phyloP scores from a whole-genome alignment of 164 flowering plant genomes.

The Vitis riparia region DNA sequence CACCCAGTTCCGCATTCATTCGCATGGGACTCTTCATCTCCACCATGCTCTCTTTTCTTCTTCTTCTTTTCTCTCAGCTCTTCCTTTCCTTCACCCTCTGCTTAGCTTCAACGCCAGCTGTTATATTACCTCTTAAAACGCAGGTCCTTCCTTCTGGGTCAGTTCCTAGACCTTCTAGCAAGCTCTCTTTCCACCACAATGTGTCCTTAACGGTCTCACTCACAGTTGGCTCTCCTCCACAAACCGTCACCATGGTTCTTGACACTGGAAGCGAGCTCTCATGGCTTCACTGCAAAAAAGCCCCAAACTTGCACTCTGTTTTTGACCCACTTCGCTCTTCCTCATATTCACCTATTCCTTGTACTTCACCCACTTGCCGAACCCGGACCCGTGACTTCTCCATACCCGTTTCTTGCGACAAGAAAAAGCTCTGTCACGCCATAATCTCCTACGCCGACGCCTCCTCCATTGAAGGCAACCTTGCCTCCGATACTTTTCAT shows the following conservation, averaged over 20 bases:
- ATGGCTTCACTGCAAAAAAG: slow-evolving; percentile 66
- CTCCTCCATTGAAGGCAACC: slow-evolving; percentile 67
- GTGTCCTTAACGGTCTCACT: slow-evolving; percentile 63
- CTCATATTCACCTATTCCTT: slow-evolving; percentile 55
- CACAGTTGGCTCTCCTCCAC: slow-evolving; percentile 78
- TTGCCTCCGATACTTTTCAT: slow-evolving; percentile 64
- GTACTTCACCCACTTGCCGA: slow-evolving; percentile 58
- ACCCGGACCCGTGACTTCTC: slow-evolving; percentile 58
- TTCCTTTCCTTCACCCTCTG: neutral
- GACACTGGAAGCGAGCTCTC: slow-evolving; percentile 95
- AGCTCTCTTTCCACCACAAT: slow-evolving; percentile 66
- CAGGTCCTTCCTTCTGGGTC: slow-evolving; percentile 30
- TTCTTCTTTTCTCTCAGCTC: slow-evolving; percentile 9
- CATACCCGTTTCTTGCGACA: slow-evolving; percentile 67
- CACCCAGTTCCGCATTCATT: neutral
- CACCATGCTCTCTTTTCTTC: neutral
- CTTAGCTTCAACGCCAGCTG: slow-evolving; percentile 16
- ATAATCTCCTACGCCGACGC: slow-evolving; percentile 69
- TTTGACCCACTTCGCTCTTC: slow-evolving; percentile 56
- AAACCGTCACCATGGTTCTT: slow-evolving; percentile 67
- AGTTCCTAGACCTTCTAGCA: slow-evolving; percentile 32
- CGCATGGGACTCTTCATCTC: neutral
- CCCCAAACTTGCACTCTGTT: slow-evolving; percentile 19
- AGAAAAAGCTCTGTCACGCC: slow-evolving; percentile 66
- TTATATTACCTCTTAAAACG: slow-evolving; percentile 59